Conservation (phyloP, 2,329 filamentous ascomycete species). For the Trichophyton benhamiae region DNA sequence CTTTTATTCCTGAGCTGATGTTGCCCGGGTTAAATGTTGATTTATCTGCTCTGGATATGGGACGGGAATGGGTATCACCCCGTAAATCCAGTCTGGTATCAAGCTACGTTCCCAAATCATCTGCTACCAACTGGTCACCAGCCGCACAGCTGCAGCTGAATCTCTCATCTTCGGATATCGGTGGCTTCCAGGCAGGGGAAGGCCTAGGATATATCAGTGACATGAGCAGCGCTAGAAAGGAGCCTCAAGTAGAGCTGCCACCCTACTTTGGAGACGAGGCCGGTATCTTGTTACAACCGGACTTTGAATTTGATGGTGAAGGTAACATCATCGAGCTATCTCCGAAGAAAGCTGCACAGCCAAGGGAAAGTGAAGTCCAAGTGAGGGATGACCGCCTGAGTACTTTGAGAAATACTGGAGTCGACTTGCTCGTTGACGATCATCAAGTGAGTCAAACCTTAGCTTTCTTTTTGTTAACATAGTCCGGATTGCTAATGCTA, state of each 20-base stretch:
- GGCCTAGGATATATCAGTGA: conserved; percentile 32
- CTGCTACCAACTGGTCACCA: conserved; percentile 16
- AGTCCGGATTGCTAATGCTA: not conserved
- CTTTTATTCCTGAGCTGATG: conserved; percentile 57
- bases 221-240: conserved; percentile 25
- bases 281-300: conserved; percentile 39
- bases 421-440: not conserved
- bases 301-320: conserved; percentile 50
- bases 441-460: not conserved
- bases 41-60: conserved; percentile 34
- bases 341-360: conserved; percentile 2
- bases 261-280: conserved; percentile 30
- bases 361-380: not conserved
- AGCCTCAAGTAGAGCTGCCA: conserved; percentile 19
- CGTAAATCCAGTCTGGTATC: conserved; percentile 24
- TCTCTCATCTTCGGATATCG: conserved; percentile 39
- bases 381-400: not conserved
- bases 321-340: conserved; percentile 45
- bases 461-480: not conserved
- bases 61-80: conserved; percentile 22
- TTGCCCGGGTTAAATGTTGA: conserved; percentile 49
- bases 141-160: conserved; percentile 28
- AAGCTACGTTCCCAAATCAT: conserved; percentile 24
- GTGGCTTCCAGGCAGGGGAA: conserved; percentile 23
- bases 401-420: not conserved